Evolutionary conservation across 441 rosid genomes (phyloP), one percentile per base, ranked within the genome.

Genomic region (Populus trichocarpa): DNA sequence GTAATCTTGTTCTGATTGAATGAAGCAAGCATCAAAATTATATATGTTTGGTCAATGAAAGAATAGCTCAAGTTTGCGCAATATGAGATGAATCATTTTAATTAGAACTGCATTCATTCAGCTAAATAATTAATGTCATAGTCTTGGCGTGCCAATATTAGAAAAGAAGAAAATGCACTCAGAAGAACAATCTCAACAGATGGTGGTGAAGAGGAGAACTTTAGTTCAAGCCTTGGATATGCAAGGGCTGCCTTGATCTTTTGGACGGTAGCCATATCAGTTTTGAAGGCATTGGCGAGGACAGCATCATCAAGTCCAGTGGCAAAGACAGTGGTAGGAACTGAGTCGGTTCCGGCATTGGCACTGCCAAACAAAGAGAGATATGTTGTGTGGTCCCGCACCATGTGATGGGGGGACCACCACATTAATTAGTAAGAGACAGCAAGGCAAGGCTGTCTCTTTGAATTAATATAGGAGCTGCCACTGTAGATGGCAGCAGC

Each of bases 351-450:
- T 32, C 85, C 79, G 0, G 75, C 81, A 67, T 50, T 83, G 2
- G 81, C 81, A 23, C 79, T 75, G 0, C 85, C 78, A 23, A 79
- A 83, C 16, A 64, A 73, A 5, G 81, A 83, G 26, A 77, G n/a
- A n/a, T n/a, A n/a, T n/a, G n/a, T n/a, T n/a, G n/a, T n/a, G n/a
- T n/a, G n/a, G n/a, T n/a, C n/a, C n/a, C n/a, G n/a, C n/a, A n/a
- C n/a, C n/a, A n/a, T n/a, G n/a, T n/a, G n/a, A n/a, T n/a, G n/a
- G n/a, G n/a, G n/a, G n/a, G n/a, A n/a, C n/a, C n/a, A n/a, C n/a
- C n/a, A n/a, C n/a, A n/a, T n/a, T n/a, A n/a, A n/a, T n/a, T n/a
- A n/a, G n/a, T n/a, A n/a, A n/a, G n/a, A n/a, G n/a, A n/a, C n/a
- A n/a, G n/a, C n/a, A n/a, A n/a, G n/a, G n/a, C n/a, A n/a, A n/a